Base-by-base conservation (phyloP, 176 grass and related monocot species). In the Rhynchospora pubera region DNA sequence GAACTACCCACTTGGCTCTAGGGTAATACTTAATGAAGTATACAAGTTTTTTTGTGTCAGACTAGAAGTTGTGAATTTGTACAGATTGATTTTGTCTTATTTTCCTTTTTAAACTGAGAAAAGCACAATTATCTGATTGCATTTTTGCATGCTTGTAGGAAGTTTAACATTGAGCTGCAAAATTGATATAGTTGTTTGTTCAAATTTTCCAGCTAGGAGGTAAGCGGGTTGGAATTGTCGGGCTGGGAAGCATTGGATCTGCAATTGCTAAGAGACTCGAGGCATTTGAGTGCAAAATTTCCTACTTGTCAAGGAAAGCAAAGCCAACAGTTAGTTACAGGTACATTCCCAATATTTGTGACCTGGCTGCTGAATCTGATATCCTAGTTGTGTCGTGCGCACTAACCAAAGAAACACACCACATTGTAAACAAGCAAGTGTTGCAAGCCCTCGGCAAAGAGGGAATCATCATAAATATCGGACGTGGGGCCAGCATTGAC, bases 151-250 rank as follows among this genome's bases (percentile, higher is more conserved):
- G 16, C 19, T 16, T 63, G 24, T 63, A 28, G 34, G 34, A 16
- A 51, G 48, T 11, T 51, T 51, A 1, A 9, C 45, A 44, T 48
- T 44, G n/a, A 48, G 52, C 24, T 75, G 71, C 23, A 23, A 15
- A n/a, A 75, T 74, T 51, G 2, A 24, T 73, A 73, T 6, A 51
- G 24, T 61, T 66, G 47, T 74, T 12, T 2, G n/a, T 72, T 75
- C 52, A 26, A 52, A 75, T 12, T 28, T 32, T 56, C 7, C 83
- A 94, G 92, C n/a, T 94, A 1, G 22, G 87, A 39, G 89, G 89
- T 18, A 84, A 86, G 73, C 77, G 69, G 7, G 80, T 94, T 6
- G 92, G 92, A 7, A 88, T 91, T 87, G 68, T 94, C 6, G 92
- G 92, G 2, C 9, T 91, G 61, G 92, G 92, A 2, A 94, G 80